phyloP scores from a whole-genome alignment of 345 rosid genomes.

The Citrus trifoliata region DNA sequence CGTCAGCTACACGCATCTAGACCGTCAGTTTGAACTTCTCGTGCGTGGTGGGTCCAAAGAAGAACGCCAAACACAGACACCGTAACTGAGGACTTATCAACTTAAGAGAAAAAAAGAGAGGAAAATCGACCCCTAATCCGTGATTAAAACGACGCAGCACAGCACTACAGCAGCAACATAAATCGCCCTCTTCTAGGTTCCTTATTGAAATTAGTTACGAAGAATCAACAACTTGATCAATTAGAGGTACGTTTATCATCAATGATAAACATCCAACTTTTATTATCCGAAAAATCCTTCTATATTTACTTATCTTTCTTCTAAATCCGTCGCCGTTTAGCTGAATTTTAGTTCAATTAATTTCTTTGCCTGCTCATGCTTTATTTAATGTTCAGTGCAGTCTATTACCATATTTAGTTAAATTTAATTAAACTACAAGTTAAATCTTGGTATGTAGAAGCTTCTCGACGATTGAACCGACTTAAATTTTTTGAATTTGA shows the following conservation, averaged over 20 bases:
- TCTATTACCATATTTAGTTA: not conserved
- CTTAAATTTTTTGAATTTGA: not conserved
- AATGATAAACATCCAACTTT: not conserved
- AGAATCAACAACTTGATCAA: not conserved
- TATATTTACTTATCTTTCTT: not conserved
- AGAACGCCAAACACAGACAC: not conserved
- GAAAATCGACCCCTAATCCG: not conserved
- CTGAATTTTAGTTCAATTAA: not conserved
- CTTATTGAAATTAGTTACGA: not conserved
- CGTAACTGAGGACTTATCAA: not conserved
- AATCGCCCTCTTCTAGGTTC: not conserved
- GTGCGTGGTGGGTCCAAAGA: conserved; percentile 2
- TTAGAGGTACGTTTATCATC: conserved; percentile 1
- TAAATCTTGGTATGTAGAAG: not conserved
- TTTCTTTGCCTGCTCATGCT: not conserved
- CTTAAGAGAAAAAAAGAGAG: not conserved
- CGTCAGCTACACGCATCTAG: not conserved
- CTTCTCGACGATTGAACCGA: not conserved
- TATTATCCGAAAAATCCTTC: not conserved
- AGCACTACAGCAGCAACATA: not conserved
- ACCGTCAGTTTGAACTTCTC: not conserved
- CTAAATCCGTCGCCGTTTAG: not conserved
- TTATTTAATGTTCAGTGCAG: not conserved
- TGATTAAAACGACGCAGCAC: not conserved
- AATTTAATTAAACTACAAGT: not conserved